Evolutionary conservation across 1,284 basidiomycete species (phyloP).

Genomic region (Xerocomus nothofagi): DNA sequence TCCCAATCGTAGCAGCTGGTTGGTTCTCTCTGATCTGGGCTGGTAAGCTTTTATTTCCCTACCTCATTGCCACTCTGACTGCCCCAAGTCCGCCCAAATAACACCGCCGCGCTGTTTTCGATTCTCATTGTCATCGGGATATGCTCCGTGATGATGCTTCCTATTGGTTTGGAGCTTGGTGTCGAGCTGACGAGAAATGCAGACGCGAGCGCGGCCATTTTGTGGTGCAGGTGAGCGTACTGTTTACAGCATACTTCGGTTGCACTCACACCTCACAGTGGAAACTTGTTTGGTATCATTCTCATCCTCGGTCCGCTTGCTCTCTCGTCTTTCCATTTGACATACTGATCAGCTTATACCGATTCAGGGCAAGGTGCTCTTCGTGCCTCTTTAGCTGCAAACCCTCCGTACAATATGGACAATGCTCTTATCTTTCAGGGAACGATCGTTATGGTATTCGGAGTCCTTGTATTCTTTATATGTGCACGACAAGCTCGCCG

Average conservation of each 20-base stretch:
- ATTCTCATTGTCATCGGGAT: conserved; percentile 69
- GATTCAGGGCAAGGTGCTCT: conserved; percentile 59
- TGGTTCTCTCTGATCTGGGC: conserved; percentile 81
- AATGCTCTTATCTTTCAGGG: conserved; percentile 64
- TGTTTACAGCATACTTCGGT: background rate
- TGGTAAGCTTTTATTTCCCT: conserved; percentile 42
- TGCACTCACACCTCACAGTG: conserved; percentile 39
- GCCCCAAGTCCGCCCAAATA: conserved; percentile 48
- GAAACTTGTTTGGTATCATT: conserved; percentile 62
- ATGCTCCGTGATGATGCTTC: conserved; percentile 64
- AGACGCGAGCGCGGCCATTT: conserved; percentile 67
- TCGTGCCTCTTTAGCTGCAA: conserved; percentile 54
- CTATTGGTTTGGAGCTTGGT: conserved; percentile 71
- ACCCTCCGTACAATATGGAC: conserved; percentile 71
- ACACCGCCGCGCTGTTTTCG: conserved; percentile 58
- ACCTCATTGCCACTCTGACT: background rate
- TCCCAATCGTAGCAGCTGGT: conserved; percentile 56
- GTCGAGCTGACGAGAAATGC: conserved; percentile 77
- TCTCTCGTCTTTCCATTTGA: background rate
- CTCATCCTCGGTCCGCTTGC: conserved; percentile 59
- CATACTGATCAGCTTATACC: background rate
- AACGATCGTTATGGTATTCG: conserved; percentile 41
- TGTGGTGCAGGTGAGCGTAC: conserved; percentile 65
- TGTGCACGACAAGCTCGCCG: conserved; percentile 60
- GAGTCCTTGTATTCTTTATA: conserved; percentile 46